Conservation (phyloP, 2,329 filamentous ascomycete species). For the Ceratocystiopsis minuta region DNA sequence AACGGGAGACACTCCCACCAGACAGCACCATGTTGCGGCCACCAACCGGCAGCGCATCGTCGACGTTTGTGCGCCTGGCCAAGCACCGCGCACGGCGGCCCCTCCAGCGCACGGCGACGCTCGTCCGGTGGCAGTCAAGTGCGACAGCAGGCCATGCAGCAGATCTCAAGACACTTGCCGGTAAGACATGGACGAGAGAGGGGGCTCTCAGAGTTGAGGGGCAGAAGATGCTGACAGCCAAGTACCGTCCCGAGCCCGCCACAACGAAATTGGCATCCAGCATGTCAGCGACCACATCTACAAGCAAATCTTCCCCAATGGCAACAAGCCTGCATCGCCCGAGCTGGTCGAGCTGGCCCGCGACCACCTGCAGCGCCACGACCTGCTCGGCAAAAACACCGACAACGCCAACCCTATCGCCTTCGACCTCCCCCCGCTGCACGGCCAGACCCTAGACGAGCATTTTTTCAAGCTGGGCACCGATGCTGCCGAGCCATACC, state of each 20-base stretch:
- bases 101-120: slow-evolving; percentile 13
- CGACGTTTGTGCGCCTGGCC: slow-evolving; percentile 30
- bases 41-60: slow-evolving; percentile 18
- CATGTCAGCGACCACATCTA: slow-evolving; percentile 76
- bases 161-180: slow-evolving; percentile 19
- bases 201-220: too few relatives aligned
- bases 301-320: slow-evolving; percentile 58
- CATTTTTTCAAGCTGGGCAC: slow-evolving; percentile 81
- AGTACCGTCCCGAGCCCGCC: slow-evolving; percentile 44
- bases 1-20: background rate
- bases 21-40: slow-evolving; percentile 22
- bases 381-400: slow-evolving; percentile 77
- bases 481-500: slow-evolving; percentile 72
- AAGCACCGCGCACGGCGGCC: slow-evolving; percentile 25
- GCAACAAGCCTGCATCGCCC: slow-evolving; percentile 36
- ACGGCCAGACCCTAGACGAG: slow-evolving; percentile 71
- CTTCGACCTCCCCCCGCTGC: slow-evolving; percentile 67
- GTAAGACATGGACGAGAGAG: slow-evolving; percentile 17
- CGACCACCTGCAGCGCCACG: slow-evolving; percentile 70
- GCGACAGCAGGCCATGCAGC: slow-evolving; percentile 11
- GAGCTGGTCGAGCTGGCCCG: slow-evolving; percentile 64
- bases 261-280: slow-evolving; percentile 88
- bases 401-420: slow-evolving; percentile 58
- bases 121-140: slow-evolving; percentile 24
- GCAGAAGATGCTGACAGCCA: too few relatives aligned